Conservation (phyloP, 768 basidiomycete species). For the Cubamyces sp. region DNA sequence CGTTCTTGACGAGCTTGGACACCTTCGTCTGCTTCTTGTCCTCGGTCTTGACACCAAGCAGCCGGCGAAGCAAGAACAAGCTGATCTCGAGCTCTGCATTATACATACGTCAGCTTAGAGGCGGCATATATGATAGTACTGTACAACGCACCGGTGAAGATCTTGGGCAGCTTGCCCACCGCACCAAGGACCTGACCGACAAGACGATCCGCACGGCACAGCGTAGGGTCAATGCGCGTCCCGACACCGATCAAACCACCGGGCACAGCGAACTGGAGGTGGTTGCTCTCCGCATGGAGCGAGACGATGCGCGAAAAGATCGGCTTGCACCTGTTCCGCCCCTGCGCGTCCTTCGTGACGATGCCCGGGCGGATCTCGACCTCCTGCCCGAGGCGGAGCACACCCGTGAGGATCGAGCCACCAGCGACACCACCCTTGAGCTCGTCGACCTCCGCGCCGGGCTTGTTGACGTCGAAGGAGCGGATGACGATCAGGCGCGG, state of each 20-base stretch:
- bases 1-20: slow-evolving; percentile 87
- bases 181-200: slow-evolving; percentile 97
- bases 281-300: slow-evolving; percentile 93
- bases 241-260: slow-evolving; percentile 99
- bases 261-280: slow-evolving; percentile 93
- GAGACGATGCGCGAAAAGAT: slow-evolving; percentile 92
- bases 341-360: slow-evolving; percentile 91
- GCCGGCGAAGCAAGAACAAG: slow-evolving; percentile 90
- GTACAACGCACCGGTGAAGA: slow-evolving; percentile 72
- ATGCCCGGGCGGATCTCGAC: slow-evolving; percentile 98
- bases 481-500: slow-evolving; percentile 98
- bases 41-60: slow-evolving; percentile 98
- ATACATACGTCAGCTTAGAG: background rate
- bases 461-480: slow-evolving; percentile 99
- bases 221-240: slow-evolving; percentile 93
- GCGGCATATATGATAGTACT: background rate
- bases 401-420: slow-evolving; percentile 92
- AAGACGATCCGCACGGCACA: slow-evolving; percentile 95
- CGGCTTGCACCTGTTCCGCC: slow-evolving; percentile 89
- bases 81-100: slow-evolving; percentile 83
- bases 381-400: slow-evolving; percentile 87
- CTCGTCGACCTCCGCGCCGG: slow-evolving; percentile 95
- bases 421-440: slow-evolving; percentile 98
- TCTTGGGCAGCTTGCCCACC: slow-evolving; percentile 91
- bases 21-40: slow-evolving; percentile 99